Base-by-base conservation (phyloP, 495 filamentous ascomycete genomes). In the Massariosphaeria phaeospora region DNA sequence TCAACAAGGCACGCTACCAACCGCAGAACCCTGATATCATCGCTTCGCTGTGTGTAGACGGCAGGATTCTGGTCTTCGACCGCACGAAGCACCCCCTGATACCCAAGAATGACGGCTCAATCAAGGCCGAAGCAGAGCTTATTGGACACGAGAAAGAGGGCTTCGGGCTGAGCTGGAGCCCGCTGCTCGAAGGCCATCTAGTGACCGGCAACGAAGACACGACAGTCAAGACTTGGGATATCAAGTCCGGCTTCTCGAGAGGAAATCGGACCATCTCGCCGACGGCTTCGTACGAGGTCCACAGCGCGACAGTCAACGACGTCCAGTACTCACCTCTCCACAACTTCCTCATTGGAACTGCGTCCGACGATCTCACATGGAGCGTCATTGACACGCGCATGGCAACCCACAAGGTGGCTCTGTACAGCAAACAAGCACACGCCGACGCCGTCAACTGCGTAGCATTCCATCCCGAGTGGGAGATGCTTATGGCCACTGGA, bases 21-120 rank as follows among this genome's bases (percentile, higher is more conserved):
- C 94, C 93, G 12, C 91, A 97, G 69, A 99, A 99, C 60, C 93
- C 93, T 7, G 87, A 99, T 62, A 81, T 99, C 47, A 96, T 99
- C 60, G 94, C 93, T 15, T 95, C 94, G 1, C 85, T 96, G 77
- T 88, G 88, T 24, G 81, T 85, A 10, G 89, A 96, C 69, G 86
- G 86, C 34, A 83, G 80, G 58, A 85, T 95, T 24, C 79, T 96
- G 72, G 83, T 99, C 55, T 99, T 90, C 72, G 94, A 99, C 72
- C 82, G 89, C 54, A 94, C 94, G 43, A 97, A 96, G 76, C 94
- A 97, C 64, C 84, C 77, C 41, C 83, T 80, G 63, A 73, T 77
- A 46, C 87, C 83, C 5, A 83, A 81, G 23, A 15, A 47, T 18
- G 56, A 64, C 17, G 85, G 83, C 44, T 79, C 74, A 44, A 83